Percentiles rank a stretch among this genome's conserved stretches.
phyloP scores from a whole-genome alignment of 768 basidiomycete species.

The Hydnomerulius pinastri region DNA sequence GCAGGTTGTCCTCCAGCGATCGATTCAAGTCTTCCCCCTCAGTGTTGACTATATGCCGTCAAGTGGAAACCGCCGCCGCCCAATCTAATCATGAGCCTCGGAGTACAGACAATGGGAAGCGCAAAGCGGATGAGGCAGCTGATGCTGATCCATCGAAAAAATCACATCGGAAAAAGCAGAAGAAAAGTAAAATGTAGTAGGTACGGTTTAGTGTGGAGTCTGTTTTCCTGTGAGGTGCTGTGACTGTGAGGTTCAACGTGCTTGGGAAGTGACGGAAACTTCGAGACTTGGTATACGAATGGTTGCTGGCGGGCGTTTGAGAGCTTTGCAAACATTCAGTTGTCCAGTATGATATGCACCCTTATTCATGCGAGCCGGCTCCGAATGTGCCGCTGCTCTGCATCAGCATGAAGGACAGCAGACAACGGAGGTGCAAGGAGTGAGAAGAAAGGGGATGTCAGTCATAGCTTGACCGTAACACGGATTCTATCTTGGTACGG shows the following conservation, averaged over 20 bases:
- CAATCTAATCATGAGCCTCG: constrained; percentile 6
- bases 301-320: too few relatives aligned
- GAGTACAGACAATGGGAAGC: constrained; percentile 28
- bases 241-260: too few relatives aligned
- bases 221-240: background rate
- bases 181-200: constrained; percentile 35
- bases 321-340: too few relatives aligned
- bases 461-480: constrained; percentile 3
- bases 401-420: too few relatives aligned
- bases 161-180: constrained; percentile 48
- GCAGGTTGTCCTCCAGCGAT: constrained; percentile 48
- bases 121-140: constrained; percentile 39
- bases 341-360: too few relatives aligned
- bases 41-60: constrained; percentile 64
- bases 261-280: too few relatives aligned
- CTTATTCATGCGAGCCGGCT: too few relatives aligned
- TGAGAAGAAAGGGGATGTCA: background rate
- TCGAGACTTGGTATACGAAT: too few relatives aligned
- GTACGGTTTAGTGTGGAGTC: background rate
- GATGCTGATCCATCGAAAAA: constrained; percentile 35
- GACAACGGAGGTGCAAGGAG: background rate
- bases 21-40: constrained; percentile 65
- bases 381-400: too few relatives aligned
- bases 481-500: constrained; percentile 12
- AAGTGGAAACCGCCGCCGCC: constrained; percentile 43